Conservation (phyloP, 345 rosid genomes). For the Triadica sebifera region DNA sequence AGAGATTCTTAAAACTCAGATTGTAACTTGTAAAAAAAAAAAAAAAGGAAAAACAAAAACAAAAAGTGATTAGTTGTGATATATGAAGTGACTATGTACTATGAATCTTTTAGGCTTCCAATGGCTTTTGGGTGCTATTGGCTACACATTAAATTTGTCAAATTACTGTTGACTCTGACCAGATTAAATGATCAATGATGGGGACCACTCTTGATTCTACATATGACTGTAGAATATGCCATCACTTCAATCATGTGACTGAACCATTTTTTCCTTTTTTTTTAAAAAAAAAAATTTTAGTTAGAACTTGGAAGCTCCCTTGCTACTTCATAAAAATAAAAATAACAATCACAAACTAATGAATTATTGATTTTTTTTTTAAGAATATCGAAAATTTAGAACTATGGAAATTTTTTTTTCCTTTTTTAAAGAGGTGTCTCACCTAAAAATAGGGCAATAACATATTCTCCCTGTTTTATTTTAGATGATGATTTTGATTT, state of each 20-base stretch:
- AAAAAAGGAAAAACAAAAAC: too few relatives aligned
- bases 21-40: too few relatives aligned
- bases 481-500: too few relatives aligned
- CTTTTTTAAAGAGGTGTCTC: too few relatives aligned
- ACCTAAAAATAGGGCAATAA: too few relatives aligned
- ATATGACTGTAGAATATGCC: not conserved
- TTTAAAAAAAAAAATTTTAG: not conserved
- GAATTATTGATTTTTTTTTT: too few relatives aligned
- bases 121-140: not conserved
- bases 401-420: too few relatives aligned
- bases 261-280: not conserved
- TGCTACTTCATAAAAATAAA: not conserved
- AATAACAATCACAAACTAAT: not conserved
- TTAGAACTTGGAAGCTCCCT: not conserved
- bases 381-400: too few relatives aligned
- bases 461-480: too few relatives aligned
- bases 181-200: too few relatives aligned
- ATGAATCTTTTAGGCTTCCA: slow-evolving; percentile 25
- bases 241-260: not conserved
- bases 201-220: not conserved
- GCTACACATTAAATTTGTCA: not conserved
- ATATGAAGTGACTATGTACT: slow-evolving; percentile 22
- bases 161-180: not conserved
- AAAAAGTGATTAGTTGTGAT: not conserved
- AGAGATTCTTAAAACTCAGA: too few relatives aligned